phyloP scores from a whole-genome alignment of 805 yeast species.

The Starmerella asiatica region DNA sequence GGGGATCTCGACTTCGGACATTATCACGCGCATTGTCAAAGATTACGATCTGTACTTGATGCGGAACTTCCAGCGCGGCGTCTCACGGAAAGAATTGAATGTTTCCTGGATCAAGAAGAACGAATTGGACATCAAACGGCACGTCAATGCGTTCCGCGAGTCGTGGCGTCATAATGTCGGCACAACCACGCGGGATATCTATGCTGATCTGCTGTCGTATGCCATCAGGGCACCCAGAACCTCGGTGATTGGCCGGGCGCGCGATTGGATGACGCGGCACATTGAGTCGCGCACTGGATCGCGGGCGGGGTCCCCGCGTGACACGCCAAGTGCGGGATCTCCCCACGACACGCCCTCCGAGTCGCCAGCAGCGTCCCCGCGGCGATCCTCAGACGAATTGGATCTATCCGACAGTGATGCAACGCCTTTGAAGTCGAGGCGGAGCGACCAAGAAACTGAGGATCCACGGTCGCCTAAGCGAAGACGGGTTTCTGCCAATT shows the following conservation, averaged over 20 bases:
- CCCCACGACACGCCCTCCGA: background rate
- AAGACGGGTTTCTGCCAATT: background rate
- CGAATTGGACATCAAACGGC: slow-evolving; percentile 86
- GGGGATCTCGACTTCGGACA: slow-evolving; percentile 90
- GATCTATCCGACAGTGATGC: too few species aligned
- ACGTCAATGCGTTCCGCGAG: slow-evolving; percentile 72
- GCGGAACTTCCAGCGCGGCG: slow-evolving; percentile 97
- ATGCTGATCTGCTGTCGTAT: slow-evolving; percentile 48
- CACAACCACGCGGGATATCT: slow-evolving; percentile 66
- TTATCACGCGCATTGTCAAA: slow-evolving; percentile 84
- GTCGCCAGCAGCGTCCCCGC: background rate
- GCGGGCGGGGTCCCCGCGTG: slow-evolving; percentile 11
- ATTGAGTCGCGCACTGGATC: slow-evolving; percentile 17
- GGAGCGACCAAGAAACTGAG: background rate
- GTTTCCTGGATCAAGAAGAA: slow-evolving; percentile 96
- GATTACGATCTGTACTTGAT: slow-evolving; percentile 93
- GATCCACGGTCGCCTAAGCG: background rate
- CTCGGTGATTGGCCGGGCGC: slow-evolving; percentile 24
- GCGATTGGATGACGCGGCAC: slow-evolving; percentile 26
- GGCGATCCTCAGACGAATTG: background rate
- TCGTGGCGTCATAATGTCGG: slow-evolving; percentile 63
- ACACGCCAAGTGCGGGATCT: slow-evolving; percentile 1
- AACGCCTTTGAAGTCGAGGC: background rate
- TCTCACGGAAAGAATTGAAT: slow-evolving; percentile 87
- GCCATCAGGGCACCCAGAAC: slow-evolving; percentile 17